Base-by-base conservation (phyloP, 1,284 basidiomycete genomes). In the Irpex sp. region DNA sequence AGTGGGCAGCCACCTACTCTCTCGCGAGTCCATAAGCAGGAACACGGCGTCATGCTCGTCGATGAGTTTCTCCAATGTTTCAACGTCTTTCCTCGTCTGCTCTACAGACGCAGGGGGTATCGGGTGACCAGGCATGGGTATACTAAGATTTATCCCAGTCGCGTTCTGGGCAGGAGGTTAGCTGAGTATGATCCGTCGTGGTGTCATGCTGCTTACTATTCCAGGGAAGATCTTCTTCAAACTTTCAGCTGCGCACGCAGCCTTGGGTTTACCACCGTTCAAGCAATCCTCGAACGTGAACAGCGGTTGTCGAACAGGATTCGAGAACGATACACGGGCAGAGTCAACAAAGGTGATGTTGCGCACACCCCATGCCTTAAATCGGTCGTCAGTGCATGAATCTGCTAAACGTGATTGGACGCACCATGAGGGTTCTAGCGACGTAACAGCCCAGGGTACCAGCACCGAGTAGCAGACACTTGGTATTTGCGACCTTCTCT, bases 61-160 rank as follows among this genome's bases (percentile, higher is more conserved):
- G 58, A 98, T 80, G 6, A 99, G 83, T 23, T 78, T 71, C 69
- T 96, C 94, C 3, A 99, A 81, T 65, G 78, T 77, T 28, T 75
- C 75, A 0, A 98, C 86, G 63, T 93, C 89, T 37, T 82, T 79
- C 69, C 84, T 82, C 0, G 84, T 78, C 65, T 87, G 82, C 4
- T 80, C 81, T 2, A 86, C 71, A 0, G 82, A 80, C 0, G 77
- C 72, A 0, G 82, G 77, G 5, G 89, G 86, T 58, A 98, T 82
- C 0, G 95, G 95, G 69, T 99, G 96, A 0, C 97, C 97, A 0
- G 97, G 97, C 96, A 99, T 99, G 0, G 97, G 96, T 63, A 99
- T 91, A 14, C 85, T 84, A 10, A 99, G 76, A 10, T 82, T 79
- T 66, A 90, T 77, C 0, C 93, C 96, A 0, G 78, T 80, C 0